These are phyloP conservation scores for Leccinum longicurvipes DNA, from an alignment of 768 basidiomycete species.

Conservation along the genomic window DNA sequence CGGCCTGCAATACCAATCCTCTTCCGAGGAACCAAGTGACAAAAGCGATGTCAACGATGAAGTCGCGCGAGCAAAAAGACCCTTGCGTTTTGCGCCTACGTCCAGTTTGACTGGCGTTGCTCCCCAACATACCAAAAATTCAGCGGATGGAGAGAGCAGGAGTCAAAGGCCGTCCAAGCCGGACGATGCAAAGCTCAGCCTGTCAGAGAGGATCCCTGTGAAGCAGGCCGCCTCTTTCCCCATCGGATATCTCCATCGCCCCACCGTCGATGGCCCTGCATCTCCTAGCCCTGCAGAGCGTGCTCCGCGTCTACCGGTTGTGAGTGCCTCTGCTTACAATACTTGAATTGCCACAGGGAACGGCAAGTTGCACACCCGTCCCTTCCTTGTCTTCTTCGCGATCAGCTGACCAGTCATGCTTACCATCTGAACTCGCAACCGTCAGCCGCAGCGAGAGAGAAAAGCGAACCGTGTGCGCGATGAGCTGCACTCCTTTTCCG, in stretches of 20 bases:
- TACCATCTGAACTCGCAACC: constrained; percentile 19
- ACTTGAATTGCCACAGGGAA: constrained; percentile 11
- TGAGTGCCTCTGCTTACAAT: constrained; percentile 26
- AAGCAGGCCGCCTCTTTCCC: constrained; percentile 12
- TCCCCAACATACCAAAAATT: constrained; percentile 1
- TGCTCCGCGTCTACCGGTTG: constrained; percentile 16
- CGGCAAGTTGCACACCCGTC: constrained; percentile 6
- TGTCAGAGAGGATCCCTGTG: constrained; percentile 1
- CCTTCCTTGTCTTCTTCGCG: constrained; percentile 10
- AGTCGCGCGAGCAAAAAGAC: constrained; percentile 4
- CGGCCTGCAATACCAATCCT: constrained; percentile 23
- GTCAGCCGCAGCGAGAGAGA: constrained; percentile 20
- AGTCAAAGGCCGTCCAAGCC: background rate
- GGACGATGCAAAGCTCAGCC: background rate
- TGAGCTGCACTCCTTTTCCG: constrained; percentile 6
- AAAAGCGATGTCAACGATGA: constrained; percentile 25
- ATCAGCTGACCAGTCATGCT: constrained; percentile 16
- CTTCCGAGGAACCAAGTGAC: constrained; percentile 29
- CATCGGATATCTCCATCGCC: constrained; percentile 5
- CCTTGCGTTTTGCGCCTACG: constrained; percentile 3
- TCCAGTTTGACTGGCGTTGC: background rate
- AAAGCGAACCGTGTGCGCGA: constrained; percentile 7
- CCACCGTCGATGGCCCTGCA: background rate
- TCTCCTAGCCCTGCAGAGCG: constrained; percentile 7
- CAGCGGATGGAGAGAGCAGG: no score